These are phyloP conservation scores for Exsudoporus frostii DNA, from an alignment of 768 basidiomycete species.

Conservation along the genomic window DNA sequence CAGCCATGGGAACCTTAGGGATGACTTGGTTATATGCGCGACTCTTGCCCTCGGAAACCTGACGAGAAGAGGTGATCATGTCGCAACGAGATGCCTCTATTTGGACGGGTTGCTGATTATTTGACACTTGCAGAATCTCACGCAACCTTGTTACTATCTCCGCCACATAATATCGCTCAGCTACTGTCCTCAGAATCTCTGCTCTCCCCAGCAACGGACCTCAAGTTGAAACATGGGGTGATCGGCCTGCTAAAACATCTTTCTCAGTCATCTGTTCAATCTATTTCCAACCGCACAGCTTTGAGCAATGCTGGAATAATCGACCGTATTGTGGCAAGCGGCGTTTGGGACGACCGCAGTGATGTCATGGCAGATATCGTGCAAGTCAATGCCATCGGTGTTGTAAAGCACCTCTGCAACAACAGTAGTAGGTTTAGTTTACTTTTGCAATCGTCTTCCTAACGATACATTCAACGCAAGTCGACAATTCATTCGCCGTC, in stretches of 20 bases:
- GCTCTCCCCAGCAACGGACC: constrained; percentile 56
- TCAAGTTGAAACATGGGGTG: constrained; percentile 87
- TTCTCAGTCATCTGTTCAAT: constrained; percentile 61
- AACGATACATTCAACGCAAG: constrained; percentile 22
- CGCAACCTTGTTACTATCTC: constrained; percentile 57
- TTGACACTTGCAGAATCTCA: constrained; percentile 45
- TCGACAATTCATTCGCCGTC: constrained; percentile 48
- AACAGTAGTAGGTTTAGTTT: constrained; percentile 53
- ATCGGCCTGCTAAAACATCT: constrained; percentile 87
- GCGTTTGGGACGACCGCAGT: constrained; percentile 66
- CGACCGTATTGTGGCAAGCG: constrained; percentile 55
- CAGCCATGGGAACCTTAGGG: constrained; percentile 38
- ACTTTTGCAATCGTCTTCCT: constrained; percentile 29
- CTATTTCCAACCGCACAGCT: constrained; percentile 53
- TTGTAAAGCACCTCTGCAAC: constrained; percentile 85
- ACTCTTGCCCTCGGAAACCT: constrained; percentile 81
- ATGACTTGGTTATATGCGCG: constrained; percentile 83
- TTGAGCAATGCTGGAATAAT: constrained; percentile 65
- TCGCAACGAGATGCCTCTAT: neutral
- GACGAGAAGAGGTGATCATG: constrained; percentile 59
- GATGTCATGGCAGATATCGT: constrained; percentile 82
- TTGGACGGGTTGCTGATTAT: constrained; percentile 7
- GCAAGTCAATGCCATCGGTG: constrained; percentile 83
- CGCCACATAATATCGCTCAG: constrained; percentile 63
- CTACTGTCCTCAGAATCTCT: constrained; percentile 54